These are phyloP conservation scores for Choricystis sp. DNA, from an alignment of 139 green algal genomes.

Conservation along the genomic window DNA sequence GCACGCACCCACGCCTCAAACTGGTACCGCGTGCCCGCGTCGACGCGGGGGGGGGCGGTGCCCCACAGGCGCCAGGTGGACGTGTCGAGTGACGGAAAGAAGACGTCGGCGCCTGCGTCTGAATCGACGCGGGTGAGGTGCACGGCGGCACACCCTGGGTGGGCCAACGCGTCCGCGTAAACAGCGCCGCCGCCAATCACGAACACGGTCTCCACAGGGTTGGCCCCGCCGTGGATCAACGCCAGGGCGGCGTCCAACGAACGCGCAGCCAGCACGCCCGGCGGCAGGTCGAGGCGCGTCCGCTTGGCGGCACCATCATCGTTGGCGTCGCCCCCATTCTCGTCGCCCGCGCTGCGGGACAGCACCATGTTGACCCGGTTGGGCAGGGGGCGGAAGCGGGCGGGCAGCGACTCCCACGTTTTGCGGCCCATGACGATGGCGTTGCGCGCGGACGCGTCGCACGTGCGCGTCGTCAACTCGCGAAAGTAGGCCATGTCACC, in stretches of 20 bases:
- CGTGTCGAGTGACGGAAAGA: conserved; percentile 56
- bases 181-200: conserved; percentile 92
- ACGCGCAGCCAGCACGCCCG: conserved; percentile 29
- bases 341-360: conserved; percentile 23
- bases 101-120: conserved; percentile 72
- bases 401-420: conserved; percentile 92
- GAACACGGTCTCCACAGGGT: conserved; percentile 69
- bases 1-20: neutral
- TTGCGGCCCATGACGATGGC: conserved; percentile 97
- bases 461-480: conserved; percentile 52
- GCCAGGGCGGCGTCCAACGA: conserved; percentile 60
- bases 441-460: conserved; percentile 40
- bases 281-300: neutral
- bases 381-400: conserved; percentile 73
- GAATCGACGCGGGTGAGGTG: conserved; percentile 69
- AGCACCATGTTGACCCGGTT: conserved; percentile 93
- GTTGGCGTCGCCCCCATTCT: conserved; percentile 8
- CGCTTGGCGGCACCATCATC: conserved; percentile 9
- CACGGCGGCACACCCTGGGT: conserved; percentile 54
- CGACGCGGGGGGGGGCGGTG: conserved; percentile 17
- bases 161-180: conserved; percentile 34
- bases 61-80: conserved; percentile 54
- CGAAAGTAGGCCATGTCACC: conserved; percentile 91
- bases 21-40: conserved; percentile 8
- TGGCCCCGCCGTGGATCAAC: conserved; percentile 26